phyloP scores from a whole-genome alignment of 768 basidiomycete genomes.

The Gymnopilus junonius region DNA sequence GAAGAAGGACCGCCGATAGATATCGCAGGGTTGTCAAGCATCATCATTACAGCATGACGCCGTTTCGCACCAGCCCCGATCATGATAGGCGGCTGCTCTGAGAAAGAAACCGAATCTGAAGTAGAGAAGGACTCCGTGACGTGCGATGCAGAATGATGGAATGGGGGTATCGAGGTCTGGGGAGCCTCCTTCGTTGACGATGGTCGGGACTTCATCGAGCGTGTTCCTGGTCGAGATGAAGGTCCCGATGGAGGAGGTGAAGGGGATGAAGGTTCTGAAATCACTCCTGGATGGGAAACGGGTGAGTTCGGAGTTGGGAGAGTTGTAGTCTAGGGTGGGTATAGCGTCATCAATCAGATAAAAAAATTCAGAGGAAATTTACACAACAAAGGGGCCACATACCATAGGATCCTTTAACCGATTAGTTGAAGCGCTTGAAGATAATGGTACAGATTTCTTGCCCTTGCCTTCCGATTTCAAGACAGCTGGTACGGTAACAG shows the following conservation, averaged over 20 bases:
- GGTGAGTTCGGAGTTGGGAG: constrained; percentile 37
- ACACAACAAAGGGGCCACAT: constrained; percentile 1
- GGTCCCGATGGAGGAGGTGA: constrained; percentile 33
- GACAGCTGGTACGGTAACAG: constrained; percentile 17
- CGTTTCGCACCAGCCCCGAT: constrained; percentile 69
- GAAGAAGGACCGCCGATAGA: constrained; percentile 43
- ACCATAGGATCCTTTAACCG: constrained; percentile 34
- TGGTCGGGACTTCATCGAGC: constrained; percentile 27
- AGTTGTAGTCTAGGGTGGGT: constrained; percentile 23
- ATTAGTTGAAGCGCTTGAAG: constrained; percentile 12
- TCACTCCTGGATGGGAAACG: constrained; percentile 22
- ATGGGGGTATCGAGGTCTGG: constrained; percentile 18
- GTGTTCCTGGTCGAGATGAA: constrained; percentile 24
- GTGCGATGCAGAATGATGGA: constrained; percentile 26
- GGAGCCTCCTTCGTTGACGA: constrained; percentile 22
- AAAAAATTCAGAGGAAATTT: background rate
- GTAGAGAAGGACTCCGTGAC: constrained; percentile 22
- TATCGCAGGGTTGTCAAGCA: constrained; percentile 53
- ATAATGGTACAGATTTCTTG: constrained; percentile 20
- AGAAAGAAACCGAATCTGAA: constrained; percentile 28
- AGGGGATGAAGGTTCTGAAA: constrained; percentile 38
- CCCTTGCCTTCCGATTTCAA: constrained; percentile 21
- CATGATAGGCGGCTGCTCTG: constrained; percentile 40
- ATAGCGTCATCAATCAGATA: constrained; percentile 15
- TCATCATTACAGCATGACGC: constrained; percentile 80